Conservation (phyloP, 1,139 yeast species). For the Nakaseomyces glabratus region DNA sequence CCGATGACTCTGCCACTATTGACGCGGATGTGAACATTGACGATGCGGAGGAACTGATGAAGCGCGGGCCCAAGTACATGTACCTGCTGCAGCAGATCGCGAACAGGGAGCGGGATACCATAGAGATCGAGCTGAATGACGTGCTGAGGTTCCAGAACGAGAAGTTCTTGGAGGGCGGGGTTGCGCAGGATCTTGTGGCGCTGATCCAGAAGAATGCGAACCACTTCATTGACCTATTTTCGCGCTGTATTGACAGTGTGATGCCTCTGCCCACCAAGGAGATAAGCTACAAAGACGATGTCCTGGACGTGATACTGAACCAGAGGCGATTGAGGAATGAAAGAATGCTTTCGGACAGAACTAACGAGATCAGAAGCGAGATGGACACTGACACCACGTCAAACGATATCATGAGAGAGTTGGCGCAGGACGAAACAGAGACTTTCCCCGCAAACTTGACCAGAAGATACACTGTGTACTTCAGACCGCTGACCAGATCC, state of each 20-base stretch:
- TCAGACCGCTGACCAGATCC: slow-evolving; percentile 56
- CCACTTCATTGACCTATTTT: slow-evolving; percentile 70
- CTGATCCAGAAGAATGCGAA: slow-evolving; percentile 60
- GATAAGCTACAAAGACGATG: slow-evolving; percentile 76
- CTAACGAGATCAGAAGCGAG: slow-evolving; percentile 44
- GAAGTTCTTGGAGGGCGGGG: slow-evolving; percentile 27
- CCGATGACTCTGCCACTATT: slow-evolving; percentile 23
- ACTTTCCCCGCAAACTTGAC: slow-evolving; percentile 80
- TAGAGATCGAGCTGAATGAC: slow-evolving; percentile 78
- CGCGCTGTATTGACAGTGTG: slow-evolving; percentile 63
- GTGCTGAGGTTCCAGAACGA: slow-evolving; percentile 51
- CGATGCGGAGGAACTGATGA: slow-evolving; percentile 26
- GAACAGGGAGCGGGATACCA: slow-evolving; percentile 63
- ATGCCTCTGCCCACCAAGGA: slow-evolving; percentile 78
- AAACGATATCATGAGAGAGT: slow-evolving; percentile 27
- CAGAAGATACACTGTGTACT: slow-evolving; percentile 78
- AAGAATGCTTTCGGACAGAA: slow-evolving; percentile 37
- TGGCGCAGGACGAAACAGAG: slow-evolving; percentile 32
- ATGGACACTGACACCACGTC: slow-evolving; percentile 26
- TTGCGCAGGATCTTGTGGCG: slow-evolving; percentile 25
- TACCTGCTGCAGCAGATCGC: slow-evolving; percentile 69
- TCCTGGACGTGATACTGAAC: slow-evolving; percentile 82
- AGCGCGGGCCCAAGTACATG: slow-evolving; percentile 66
- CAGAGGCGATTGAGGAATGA: slow-evolving; percentile 81
- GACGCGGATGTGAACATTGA: slow-evolving; percentile 27